phyloP scores from a whole-genome alignment of 305 asterid species.

The Caryopteris hybrid region DNA sequence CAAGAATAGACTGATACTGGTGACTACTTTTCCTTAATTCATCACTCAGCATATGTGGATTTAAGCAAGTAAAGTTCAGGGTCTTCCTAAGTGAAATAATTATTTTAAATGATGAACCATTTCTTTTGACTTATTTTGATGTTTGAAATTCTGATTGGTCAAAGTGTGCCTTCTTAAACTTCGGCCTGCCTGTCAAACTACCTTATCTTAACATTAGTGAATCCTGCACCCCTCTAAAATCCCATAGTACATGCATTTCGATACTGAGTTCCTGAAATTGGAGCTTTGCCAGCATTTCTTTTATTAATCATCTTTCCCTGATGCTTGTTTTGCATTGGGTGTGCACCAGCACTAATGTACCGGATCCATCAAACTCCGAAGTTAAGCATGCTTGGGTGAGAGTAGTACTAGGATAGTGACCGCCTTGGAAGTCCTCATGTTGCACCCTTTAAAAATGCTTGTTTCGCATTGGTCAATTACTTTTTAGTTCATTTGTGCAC shows the following conservation, averaged over 20 bases:
- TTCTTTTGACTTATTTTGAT: background rate
- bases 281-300: background rate
- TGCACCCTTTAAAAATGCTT: too few species aligned
- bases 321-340: background rate
- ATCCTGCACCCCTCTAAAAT: background rate
- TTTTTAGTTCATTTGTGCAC: background rate
- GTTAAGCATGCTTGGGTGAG: too few species aligned
- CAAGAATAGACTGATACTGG: slow-evolving; percentile 91
- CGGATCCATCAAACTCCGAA: too few species aligned
- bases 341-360: too few species aligned
- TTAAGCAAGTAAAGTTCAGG: background rate
- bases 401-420: too few species aligned
- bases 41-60: background rate
- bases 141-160: background rate
- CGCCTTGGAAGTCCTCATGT: too few species aligned
- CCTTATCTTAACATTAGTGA: background rate
- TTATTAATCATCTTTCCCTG: background rate
- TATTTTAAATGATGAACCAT: too few species aligned
- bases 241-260: background rate
- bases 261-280: background rate
- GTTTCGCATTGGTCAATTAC: background rate
- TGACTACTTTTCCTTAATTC: slow-evolving; percentile 30
- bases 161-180: background rate
- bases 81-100: slow-evolving; percentile 5
- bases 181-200: background rate